phyloP scores from a whole-genome alignment of 768 basidiomycete species.

The Cystofilobasidium macerans region DNA sequence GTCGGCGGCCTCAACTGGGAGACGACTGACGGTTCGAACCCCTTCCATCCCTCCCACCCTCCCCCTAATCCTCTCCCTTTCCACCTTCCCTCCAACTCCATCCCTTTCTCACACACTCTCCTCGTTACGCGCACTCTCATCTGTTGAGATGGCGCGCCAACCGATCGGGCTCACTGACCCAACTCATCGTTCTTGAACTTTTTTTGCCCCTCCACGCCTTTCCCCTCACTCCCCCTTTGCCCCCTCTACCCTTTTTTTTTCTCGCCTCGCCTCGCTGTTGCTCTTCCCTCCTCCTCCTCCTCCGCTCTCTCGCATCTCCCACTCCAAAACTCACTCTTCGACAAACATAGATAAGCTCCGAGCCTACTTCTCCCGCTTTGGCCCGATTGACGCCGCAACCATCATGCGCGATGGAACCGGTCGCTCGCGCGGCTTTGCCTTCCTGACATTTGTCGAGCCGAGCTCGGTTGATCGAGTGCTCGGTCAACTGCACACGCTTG shows the following conservation, averaged over 20 bases:
- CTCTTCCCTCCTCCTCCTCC: background rate
- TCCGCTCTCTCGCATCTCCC: conserved; percentile 35
- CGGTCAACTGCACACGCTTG: conserved; percentile 85
- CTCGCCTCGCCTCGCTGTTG: background rate
- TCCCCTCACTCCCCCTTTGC: too few relatives aligned
- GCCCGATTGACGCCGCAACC: conserved; percentile 91
- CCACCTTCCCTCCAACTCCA: too few relatives aligned
- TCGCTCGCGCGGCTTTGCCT: conserved; percentile 92
- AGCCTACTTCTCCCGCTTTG: conserved; percentile 89
- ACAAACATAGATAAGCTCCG: conserved; percentile 36
- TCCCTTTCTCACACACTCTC: too few relatives aligned
- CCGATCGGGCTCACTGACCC: too few relatives aligned
- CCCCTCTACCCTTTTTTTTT: too few relatives aligned
- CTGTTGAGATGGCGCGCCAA: too few relatives aligned
- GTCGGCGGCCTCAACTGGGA: conserved; percentile 99
- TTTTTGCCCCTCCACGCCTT: too few relatives aligned
- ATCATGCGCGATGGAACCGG: conserved; percentile 97
- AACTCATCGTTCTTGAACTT: too few relatives aligned
- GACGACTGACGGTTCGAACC: conserved; percentile 98
- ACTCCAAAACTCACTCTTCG: background rate
- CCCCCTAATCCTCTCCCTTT: too few relatives aligned
- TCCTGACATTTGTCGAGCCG: conserved; percentile 88
- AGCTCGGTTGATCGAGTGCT: conserved; percentile 90
- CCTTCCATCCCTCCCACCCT: conserved; percentile 53
- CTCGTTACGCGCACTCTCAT: too few relatives aligned